Conservation (phyloP, 1,284 basidiomycete genomes). For the Crepidotus sp. region DNA sequence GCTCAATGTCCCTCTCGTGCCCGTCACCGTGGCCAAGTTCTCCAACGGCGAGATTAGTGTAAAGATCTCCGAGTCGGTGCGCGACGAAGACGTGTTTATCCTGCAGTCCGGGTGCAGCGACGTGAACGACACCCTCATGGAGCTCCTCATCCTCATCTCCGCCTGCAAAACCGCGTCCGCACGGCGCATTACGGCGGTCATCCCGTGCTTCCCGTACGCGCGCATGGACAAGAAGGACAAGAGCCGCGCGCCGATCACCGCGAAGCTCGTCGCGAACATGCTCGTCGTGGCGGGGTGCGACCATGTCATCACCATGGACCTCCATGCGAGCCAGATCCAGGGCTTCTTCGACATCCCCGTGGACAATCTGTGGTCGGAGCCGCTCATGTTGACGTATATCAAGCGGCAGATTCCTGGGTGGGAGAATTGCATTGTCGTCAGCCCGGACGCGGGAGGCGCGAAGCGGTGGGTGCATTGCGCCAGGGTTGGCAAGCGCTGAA, state of each 20-base stretch:
- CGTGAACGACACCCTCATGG: constrained; percentile 83
- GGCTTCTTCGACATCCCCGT: constrained; percentile 99
- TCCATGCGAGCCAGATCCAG: constrained; percentile 98
- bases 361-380: constrained; percentile 91
- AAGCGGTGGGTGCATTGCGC: constrained; percentile 64
- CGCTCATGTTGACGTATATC: constrained; percentile 84
- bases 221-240: constrained; percentile 99
- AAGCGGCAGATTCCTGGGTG: constrained; percentile 82
- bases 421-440: constrained; percentile 88
- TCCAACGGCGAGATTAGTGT: constrained; percentile 92
- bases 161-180: constrained; percentile 98
- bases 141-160: constrained; percentile 82
- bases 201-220: constrained; percentile 96
- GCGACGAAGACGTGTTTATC: constrained; percentile 97
- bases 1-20: constrained; percentile 85
- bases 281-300: constrained; percentile 94
- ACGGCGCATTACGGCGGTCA: constrained; percentile 94
- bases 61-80: constrained; percentile 88
- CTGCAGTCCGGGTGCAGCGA: constrained; percentile 78
- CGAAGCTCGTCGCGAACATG: constrained; percentile 98
- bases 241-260: constrained; percentile 92
- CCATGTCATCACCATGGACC: constrained; percentile 98
- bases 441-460: constrained; percentile 95
- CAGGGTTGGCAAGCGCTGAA: constrained; percentile 9
- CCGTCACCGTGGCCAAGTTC: constrained; percentile 91